Evolutionary conservation across 2,329 filamentous ascomycete genomes (phyloP).

Genomic region (Colletotrichum gloeosporioides): DNA sequence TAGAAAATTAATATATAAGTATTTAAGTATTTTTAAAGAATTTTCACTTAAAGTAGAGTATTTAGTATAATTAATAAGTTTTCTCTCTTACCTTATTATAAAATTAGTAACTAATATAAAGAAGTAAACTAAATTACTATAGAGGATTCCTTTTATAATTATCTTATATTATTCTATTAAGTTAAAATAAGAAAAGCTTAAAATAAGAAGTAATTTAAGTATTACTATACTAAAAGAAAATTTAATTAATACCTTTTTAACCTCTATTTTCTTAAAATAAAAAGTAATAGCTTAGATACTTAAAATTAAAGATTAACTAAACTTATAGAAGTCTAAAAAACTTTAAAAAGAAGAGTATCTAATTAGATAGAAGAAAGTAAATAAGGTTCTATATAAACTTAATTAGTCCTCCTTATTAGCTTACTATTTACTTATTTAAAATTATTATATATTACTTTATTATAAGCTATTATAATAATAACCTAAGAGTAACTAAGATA

Average conservation of each 20-base stretch:
- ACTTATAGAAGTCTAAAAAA: neutral
- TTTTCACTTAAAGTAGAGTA: neutral
- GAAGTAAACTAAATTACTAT: neutral
- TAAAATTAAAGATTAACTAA: neutral
- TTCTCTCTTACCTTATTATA: neutral
- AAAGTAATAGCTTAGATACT: neutral
- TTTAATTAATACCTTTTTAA: neutral
- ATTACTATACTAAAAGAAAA: neutral
- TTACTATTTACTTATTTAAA: neutral
- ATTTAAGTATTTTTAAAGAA: neutral
- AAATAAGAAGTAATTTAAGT: neutral
- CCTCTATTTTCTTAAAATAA: neutral
- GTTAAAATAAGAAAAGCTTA: neutral
- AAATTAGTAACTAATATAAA: neutral
- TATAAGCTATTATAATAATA: neutral
- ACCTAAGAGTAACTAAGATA: neutral
- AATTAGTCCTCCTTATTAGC: neutral
- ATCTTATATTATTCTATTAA: neutral
- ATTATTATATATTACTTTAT: neutral
- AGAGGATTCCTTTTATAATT: neutral
- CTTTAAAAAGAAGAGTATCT: neutral
- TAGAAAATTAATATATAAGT: neutral
- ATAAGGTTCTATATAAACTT: neutral
- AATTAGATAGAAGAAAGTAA: neutral
- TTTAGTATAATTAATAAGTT: neutral